Evolutionary conservation across 1,139 yeast species (phyloP), one percentile per base, ranked within the genome.

Genomic region (Geotrichum citri-aurantii): DNA sequence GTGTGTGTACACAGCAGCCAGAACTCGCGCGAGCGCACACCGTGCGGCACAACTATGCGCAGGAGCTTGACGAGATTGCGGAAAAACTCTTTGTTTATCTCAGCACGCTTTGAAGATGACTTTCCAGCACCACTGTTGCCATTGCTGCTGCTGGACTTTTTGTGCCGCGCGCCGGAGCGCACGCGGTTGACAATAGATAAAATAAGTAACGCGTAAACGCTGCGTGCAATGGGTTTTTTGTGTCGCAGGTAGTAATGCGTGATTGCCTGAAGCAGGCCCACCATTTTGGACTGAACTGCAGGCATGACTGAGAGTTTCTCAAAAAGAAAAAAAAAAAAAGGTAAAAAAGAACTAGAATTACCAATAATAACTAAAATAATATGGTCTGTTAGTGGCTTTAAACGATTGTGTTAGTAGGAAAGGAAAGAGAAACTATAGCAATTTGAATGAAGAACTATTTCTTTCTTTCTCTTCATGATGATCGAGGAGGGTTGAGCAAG

Each of bases 1-100:
- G 91, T 72, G 71, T 92, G 96, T 0, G 82, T 67, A 0, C 73
- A 64, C 52, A 90, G 79, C 63, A 76, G 69, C 65, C 72, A 66
- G 46, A 75, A 70, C 63, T 75, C 77, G 50, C 67, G 67, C 48
- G 73, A 65, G 31, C 63, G 59, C 42, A 69, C 46, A 17, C 75
- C 74, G 3, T 69, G 66, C 0, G 78, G 78, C 49, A 75, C 62
- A n/a, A 75, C 64, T 48, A 75, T 73, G 52, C 65, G 63, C 42
- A 75, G 59, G 26, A 75, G 68, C 29, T 66, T 62, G 2, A 66
- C 48, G 55, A 75, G 62, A 33, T 72, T 63, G 47, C 57, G 54
- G 54, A 73, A 59, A 60, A 75, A 75, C 27, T 60, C 68, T 37
- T 61, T 56, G 61, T 75, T 73, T 24, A 75, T 71, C 7, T 73